Evolutionary conservation across 2,329 filamentous ascomycete genomes (phyloP), one percentile per base, ranked within the genome.

Genomic region (Fusarium buxicola): DNA sequence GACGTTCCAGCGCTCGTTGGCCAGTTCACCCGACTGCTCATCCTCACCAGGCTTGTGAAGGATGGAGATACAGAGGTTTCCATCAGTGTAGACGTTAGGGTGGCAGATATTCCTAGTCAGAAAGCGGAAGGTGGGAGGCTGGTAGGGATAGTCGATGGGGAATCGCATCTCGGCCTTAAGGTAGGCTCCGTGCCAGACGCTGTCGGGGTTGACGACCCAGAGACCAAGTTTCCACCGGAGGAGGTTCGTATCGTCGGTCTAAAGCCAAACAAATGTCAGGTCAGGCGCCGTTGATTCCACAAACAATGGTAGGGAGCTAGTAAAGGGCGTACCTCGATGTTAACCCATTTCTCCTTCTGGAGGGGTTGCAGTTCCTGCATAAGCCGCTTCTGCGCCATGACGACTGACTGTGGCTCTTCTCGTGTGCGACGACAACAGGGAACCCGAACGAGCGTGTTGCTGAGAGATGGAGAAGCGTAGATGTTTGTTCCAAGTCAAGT

Each of bases 51-150:
- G 93, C 15, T 87, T 86, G 77, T 99, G 94, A 10, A 99, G 87
- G 71, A 99, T 99, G 40, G 94, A 97, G 75, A 99, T 98, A 81
- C 95, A 98, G 39, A 98, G 85, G 67, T 89, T 89, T 70, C 94
- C 94, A 75, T 97, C 92, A 7, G 87, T 80, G 79, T 98, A 98
- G 72, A 99, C 89, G 76, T 99, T 99, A 4, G 94, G 94, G 76
- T 99, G 94, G 79, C 88, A 92, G 62, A 98, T 89, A 13, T 91
- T 88, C 30, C 84, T 85, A 18, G 81, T 79, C 15, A 87, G 75
- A 79, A 99, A 98, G 64, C 89, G 89, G 82, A 99, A 98, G 53
- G 89, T 90, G 24, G 94, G 94, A 25, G 94, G 94, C 36, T 86
- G 84, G 80, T 92, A 96, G 0, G 95, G 95, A 77, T 98, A 99